Conservation (phyloP, 2,329 filamentous ascomycete species). For the Pyricularia grisea region DNA sequence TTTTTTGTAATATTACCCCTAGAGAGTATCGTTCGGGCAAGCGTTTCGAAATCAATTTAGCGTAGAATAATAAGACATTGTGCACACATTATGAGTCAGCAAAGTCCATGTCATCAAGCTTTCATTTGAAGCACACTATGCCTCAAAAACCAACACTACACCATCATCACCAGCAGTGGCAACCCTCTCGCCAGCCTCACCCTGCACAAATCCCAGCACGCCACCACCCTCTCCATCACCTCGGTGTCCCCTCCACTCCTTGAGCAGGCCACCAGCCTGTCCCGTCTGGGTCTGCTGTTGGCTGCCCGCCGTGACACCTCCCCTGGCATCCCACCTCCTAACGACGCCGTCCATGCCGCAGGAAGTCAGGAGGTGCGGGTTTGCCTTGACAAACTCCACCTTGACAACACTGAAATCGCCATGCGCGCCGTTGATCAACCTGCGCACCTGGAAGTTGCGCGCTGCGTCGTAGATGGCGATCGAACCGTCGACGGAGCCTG, state of each 20-base stretch:
- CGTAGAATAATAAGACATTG: not conserved
- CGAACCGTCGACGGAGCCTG: slow-evolving; percentile 62
- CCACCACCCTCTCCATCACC: slow-evolving; percentile 80
- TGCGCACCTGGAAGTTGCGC: slow-evolving; percentile 76
- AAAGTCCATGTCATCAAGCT: not conserved
- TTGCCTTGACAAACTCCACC: slow-evolving; percentile 63
- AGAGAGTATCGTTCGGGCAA: not conserved
- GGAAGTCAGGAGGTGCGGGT: slow-evolving; percentile 64
- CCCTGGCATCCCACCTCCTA: slow-evolving; percentile 73
- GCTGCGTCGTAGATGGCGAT: slow-evolving; percentile 83
- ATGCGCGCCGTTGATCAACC: slow-evolving; percentile 74
- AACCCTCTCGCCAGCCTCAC: slow-evolving; percentile 60
- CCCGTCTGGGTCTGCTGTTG: slow-evolving; percentile 7
- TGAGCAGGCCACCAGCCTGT: slow-evolving; percentile 58
- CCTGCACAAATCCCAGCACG: slow-evolving; percentile 84
- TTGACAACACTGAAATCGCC: slow-evolving; percentile 87
- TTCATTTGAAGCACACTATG: slow-evolving; percentile 18
- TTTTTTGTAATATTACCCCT: not conserved
- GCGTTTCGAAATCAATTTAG: not conserved
- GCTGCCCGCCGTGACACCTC: slow-evolving; percentile 28
- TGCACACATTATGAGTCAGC: not conserved
- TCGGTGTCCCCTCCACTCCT: slow-evolving; percentile 86
- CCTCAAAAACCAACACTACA: slow-evolving; percentile 58
- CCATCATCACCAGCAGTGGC: slow-evolving; percentile 89
- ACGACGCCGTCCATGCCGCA: slow-evolving; percentile 91